Base-by-base conservation (phyloP, 73 alveolate species). In the Paraurostyla sp. region DNA sequence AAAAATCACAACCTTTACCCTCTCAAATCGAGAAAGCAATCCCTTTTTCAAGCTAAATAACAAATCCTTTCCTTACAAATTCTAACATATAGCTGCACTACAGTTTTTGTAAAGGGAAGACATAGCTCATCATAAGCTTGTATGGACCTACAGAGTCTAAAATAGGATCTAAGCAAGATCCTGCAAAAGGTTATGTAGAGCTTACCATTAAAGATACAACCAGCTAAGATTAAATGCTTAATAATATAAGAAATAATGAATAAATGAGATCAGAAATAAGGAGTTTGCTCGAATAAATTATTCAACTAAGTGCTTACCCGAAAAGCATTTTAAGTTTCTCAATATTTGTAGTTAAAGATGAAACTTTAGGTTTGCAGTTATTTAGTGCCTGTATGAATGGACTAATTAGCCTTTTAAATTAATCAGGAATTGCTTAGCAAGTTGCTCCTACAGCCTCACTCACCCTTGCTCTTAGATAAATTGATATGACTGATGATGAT, bases 71-170 rank as follows among this genome's bases (percentile, higher is more conserved):
- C 4, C 80, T 62, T 11, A 62, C 9, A 4, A 62, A 62, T 50
- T 62, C 80, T 23, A 62, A 29, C 51, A 29, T 62, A n/a, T 36
- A 62, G 51, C 16, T 29, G 3, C 9, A 29, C 27, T 62, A 22
- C 27, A 62, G 80, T 22, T 62, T 22, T 22, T 62, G 57, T 6
- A 3, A 62, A 32, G 80, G 80, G 3, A 36, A 62, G 23, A 62
- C 48, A 22, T 25, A 62, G 30, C 18, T 62, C 22, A 29, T 62
- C 9, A 50, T 36, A 23, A 11, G 51, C 9, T 29, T 62, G 27
- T 62, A 62, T 62, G 80, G 80, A 11, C 80, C 80, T 9, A 20
- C 30, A 4, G 69, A 52, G 33, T 6, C 69, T 9, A 52, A n/a
- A 52, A 52, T 52, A 13, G 23, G 4, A 4, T 52, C 69, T 20